Conservation (phyloP, 2,329 filamentous ascomycete species). For the Xylariaceae sp. region DNA sequence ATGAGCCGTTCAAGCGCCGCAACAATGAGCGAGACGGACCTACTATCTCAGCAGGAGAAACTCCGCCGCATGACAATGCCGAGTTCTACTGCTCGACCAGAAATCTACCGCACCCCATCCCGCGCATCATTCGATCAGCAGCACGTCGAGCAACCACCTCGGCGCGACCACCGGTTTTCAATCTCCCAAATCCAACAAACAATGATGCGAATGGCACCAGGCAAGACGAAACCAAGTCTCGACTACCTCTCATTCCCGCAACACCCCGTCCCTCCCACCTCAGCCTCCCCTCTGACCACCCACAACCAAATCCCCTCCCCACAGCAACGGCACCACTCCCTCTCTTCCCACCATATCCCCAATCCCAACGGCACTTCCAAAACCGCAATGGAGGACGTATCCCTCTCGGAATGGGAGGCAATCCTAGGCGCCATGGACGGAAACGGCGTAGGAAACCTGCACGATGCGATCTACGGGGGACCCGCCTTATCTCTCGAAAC, state of each 20-base stretch:
- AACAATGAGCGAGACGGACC: conserved; percentile 52
- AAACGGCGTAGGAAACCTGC: conserved; percentile 72
- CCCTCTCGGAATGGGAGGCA: conserved; percentile 76
- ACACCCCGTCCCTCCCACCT: too few species aligned
- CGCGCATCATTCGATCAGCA: conserved; percentile 50
- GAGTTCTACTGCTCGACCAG: conserved; percentile 34
- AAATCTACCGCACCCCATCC: conserved; percentile 40
- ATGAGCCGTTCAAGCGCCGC: conserved; percentile 42
- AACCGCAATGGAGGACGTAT: conserved; percentile 44
- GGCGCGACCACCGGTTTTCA: conserved; percentile 48
- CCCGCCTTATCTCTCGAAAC: conserved; percentile 48
- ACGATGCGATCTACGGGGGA: conserved; percentile 76
- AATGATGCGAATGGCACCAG: conserved; percentile 36
- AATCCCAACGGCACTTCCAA: conserved; percentile 37
- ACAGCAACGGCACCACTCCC: conserved; percentile 41
- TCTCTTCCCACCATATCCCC: conserved; percentile 26
- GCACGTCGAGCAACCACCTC: conserved; percentile 37
- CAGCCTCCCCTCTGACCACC: conserved; percentile 42
- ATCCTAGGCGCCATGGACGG: conserved; percentile 77
- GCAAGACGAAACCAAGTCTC: conserved; percentile 45
- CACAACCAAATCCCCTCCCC: conserved; percentile 51
- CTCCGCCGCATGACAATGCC: conserved; percentile 57
- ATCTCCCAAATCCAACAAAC: conserved; percentile 42
- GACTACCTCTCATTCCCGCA: conserved; percentile 54
- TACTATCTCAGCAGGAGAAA: conserved; percentile 56